phyloP scores from a whole-genome alignment of 2,329 filamentous ascomycete species.

The Venturia effusa region DNA sequence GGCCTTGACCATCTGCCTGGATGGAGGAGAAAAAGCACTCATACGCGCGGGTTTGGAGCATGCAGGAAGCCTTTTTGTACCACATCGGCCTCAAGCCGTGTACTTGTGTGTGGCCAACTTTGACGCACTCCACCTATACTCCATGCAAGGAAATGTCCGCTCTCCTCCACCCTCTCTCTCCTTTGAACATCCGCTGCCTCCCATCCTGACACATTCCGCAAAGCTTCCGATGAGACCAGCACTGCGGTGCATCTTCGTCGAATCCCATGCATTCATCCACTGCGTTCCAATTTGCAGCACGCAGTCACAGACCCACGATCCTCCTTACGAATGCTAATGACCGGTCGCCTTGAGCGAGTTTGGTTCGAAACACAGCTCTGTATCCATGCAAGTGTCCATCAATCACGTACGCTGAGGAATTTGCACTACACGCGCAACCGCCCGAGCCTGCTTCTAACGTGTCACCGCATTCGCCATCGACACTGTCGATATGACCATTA shows the following conservation, averaged over 20 bases:
- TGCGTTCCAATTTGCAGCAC: neutral
- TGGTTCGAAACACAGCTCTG: neutral
- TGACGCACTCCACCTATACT: neutral
- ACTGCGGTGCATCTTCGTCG: too few relatives aligned
- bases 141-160: neutral
- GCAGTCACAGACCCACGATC: neutral
- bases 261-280: neutral
- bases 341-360: neutral
- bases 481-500: neutral
- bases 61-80: neutral
- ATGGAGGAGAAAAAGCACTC: neutral
- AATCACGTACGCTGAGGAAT: neutral
- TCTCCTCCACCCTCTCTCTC: neutral
- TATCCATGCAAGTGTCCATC: neutral
- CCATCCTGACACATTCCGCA: too few relatives aligned
- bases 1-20: neutral
- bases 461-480: neutral
- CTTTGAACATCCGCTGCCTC: neutral
- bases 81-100: neutral
- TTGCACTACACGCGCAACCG: neutral
- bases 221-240: too few relatives aligned
- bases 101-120: neutral
- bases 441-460: neutral
- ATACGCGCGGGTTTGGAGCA: neutral
- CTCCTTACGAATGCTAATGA: neutral